Base-by-base conservation (phyloP, 176 grass and related monocot genomes). In the Echinochloa phyllopogon region DNA sequence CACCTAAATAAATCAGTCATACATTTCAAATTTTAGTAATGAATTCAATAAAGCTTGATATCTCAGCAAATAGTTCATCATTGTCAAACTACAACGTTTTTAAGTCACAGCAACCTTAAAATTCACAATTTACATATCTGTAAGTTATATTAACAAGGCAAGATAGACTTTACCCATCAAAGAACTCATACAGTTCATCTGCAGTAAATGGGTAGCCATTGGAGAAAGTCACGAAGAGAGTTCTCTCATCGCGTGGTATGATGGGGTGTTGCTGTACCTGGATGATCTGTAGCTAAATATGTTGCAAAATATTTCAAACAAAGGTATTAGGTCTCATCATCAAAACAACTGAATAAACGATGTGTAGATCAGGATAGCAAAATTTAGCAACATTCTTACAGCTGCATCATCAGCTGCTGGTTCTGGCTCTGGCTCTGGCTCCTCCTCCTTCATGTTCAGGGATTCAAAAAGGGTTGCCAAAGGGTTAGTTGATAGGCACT, bases 181-280 rank as follows among this genome's bases (percentile, higher is more conserved):
- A 95, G 51, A 91, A 95, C 0, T 75, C 63, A 1, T 71, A 70
- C 11, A 95, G 82, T 75, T 95, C 90, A 16, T 91, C 86, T 62
- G 61, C 74, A 8, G 74, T 92, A 18, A 95, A 77, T 2, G 94
- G 88, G 36, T 88, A 89, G 0, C 90, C 90, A 33, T 91, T 91
- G 33, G 94, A 95, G 76, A 95, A 95, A 14, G 94, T 92, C 4
- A 95, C 85, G 0, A 95, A 92, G 8, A 95, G 56, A 29, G 90
- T 95, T 77, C 86, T 90, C 68, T 91, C 88, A 15, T 95, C 94
- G n/a, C 60, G 60, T 71, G 87, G 91, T 38, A 91, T 42, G 36
- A 47, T 69, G 33, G 38, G 44, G 3, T 44, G 18, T 57, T 57
- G 74, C 16, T 44, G 73, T 17, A 52, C 20, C 24, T 79, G 39